These are phyloP conservation scores for Linnemannia schmuckeri DNA, from an alignment of 192 early-diverging fungal genomes.

Conservation along the genomic window DNA sequence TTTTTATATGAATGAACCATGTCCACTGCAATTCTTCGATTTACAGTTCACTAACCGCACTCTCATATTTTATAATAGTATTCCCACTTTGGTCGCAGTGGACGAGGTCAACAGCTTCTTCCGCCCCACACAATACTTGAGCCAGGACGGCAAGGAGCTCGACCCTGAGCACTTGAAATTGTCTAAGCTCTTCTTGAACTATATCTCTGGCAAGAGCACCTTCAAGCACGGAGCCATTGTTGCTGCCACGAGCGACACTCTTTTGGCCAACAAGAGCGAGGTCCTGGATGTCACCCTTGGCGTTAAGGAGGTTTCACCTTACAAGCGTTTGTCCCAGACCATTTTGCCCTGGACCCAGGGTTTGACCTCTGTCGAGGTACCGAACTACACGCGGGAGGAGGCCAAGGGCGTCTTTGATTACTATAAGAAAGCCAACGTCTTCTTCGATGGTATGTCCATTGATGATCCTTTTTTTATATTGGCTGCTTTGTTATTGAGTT, in stretches of 20 bases:
- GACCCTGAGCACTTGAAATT: conserved; percentile 58
- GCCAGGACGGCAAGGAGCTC: conserved; percentile 54
- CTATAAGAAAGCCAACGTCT: conserved; percentile 58
- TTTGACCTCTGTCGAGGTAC: conserved; percentile 50
- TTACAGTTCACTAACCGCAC: too few species aligned
- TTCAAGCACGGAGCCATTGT: conserved; percentile 60
- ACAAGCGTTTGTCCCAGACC: conserved; percentile 42
- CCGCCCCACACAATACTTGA: conserved; percentile 59
- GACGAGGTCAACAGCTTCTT: conserved; percentile 67
- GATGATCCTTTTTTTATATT: neutral
- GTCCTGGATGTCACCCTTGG: conserved; percentile 57
- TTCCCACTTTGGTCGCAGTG: conserved; percentile 64
- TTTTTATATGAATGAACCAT: neutral
- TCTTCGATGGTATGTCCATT: conserved; percentile 41
- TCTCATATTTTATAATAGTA: conserved; percentile 22
- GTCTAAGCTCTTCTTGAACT: conserved; percentile 61
- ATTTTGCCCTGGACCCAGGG: conserved; percentile 52
- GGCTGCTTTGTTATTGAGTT: neutral
- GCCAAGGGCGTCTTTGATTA: conserved; percentile 63
- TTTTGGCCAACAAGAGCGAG: conserved; percentile 52
- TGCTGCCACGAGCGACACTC: conserved; percentile 51
- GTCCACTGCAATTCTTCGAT: neutral
- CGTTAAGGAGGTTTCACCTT: conserved; percentile 44
- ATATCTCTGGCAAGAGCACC: conserved; percentile 60
- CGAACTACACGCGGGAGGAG: conserved; percentile 57